phyloP scores from a whole-genome alignment of 2,329 filamentous ascomycete genomes.

The Stachybotrys echinatus region DNA sequence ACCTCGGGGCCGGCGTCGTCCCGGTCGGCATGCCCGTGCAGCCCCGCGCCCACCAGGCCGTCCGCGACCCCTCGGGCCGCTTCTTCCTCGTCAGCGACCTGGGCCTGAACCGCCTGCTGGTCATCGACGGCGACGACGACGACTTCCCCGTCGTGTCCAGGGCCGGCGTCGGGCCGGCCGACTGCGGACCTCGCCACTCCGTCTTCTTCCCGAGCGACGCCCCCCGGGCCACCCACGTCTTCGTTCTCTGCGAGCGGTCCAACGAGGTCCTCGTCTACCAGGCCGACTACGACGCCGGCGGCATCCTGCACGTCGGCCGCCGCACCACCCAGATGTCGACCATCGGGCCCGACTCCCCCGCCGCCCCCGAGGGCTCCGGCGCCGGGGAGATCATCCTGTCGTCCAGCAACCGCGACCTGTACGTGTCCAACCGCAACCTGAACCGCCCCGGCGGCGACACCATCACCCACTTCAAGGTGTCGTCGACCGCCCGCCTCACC shows the following conservation, averaged over 20 bases:
- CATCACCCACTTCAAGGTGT: conserved; percentile 39
- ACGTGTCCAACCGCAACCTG: conserved; percentile 46
- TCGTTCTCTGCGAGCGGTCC: conserved; percentile 40
- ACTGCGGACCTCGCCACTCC: conserved; percentile 46
- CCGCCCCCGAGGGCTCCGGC: too few relatives aligned
- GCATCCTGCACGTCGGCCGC: too few relatives aligned
- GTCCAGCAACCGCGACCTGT: conserved; percentile 36
- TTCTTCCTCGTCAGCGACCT: conserved; percentile 46
- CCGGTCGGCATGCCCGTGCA: conserved; percentile 23
- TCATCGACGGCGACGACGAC: conserved; percentile 38
- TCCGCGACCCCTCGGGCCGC: conserved; percentile 42
- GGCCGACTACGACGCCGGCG: conserved; percentile 29
- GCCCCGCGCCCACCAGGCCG: conserved; percentile 40
- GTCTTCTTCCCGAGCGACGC: conserved; percentile 35
- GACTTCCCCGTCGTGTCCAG: conserved; percentile 30
- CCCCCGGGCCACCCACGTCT: conserved; percentile 35
- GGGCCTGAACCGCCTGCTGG: conserved; percentile 40
- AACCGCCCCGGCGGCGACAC: conserved; percentile 39
- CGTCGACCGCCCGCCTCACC: conserved; percentile 20
- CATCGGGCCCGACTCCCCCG: conserved; percentile 34
- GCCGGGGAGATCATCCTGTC: conserved; percentile 39
- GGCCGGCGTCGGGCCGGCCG: conserved; percentile 25
- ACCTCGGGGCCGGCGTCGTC: too few relatives aligned
- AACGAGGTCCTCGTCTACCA: conserved; percentile 38
- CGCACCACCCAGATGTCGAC: conserved; percentile 28